These are phyloP conservation scores for Xylariaceae sp. DNA, from an alignment of 2,329 filamentous ascomycete genomes.

Conservation along the genomic window DNA sequence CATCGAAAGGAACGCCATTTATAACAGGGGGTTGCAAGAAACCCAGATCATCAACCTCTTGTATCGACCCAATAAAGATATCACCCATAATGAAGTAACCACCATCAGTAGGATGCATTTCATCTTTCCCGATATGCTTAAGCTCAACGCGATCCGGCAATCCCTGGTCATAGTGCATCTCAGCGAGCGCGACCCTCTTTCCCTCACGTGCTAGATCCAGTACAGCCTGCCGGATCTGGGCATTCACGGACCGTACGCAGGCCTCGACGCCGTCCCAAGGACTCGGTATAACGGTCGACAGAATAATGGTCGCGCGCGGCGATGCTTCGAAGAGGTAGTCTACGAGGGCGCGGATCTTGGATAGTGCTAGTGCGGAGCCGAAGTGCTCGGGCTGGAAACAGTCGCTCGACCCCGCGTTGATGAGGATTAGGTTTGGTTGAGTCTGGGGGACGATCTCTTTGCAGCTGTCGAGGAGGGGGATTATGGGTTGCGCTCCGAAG, in stretches of 20 bases:
- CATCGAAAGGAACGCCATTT: constrained; percentile 17
- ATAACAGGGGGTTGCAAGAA: constrained; percentile 20
- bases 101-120: constrained; percentile 28
- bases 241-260: constrained; percentile 27
- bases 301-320: constrained; percentile 24
- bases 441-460: constrained; percentile 26
- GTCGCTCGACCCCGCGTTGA: constrained; percentile 28
- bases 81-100: constrained; percentile 31
- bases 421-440: constrained; percentile 28
- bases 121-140: constrained; percentile 25
- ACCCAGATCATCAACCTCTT: constrained; percentile 25
- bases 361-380: constrained; percentile 22
- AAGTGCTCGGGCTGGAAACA: constrained; percentile 27
- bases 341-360: constrained; percentile 25
- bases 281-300: constrained; percentile 29
- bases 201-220: constrained; percentile 25
- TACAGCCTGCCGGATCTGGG: constrained; percentile 28
- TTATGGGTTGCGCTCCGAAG: constrained; percentile 27
- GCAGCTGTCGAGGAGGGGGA: constrained; percentile 25
- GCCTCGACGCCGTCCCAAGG: constrained; percentile 25
- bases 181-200: constrained; percentile 24
- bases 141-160: constrained; percentile 21
- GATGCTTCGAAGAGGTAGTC: constrained; percentile 28
- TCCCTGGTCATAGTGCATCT: constrained; percentile 29
- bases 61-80: constrained; percentile 27